phyloP scores from a whole-genome alignment of 179 eudicot species.

The Patellifolia procumbens region DNA sequence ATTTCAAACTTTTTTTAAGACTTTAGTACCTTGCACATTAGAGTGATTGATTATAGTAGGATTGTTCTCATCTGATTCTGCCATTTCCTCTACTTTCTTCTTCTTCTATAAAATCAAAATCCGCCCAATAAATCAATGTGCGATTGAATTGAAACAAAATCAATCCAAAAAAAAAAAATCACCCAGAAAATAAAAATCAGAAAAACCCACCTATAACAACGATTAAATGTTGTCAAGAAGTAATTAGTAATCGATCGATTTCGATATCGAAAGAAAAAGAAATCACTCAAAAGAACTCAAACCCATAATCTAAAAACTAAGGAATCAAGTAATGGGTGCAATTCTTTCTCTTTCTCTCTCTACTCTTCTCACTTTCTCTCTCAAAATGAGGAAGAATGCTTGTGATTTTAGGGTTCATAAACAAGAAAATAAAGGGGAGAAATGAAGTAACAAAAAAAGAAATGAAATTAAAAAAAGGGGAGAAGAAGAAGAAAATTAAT shows the following conservation, averaged over 20 bases:
- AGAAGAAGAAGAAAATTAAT: neutral
- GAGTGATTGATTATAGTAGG: slow-evolving; percentile 30
- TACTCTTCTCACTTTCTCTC: neutral
- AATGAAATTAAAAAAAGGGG: neutral
- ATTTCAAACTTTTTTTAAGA: neutral
- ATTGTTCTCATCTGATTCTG: slow-evolving; percentile 43
- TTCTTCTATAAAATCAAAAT: too few relatives aligned
- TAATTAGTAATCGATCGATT: slow-evolving; percentile 21
- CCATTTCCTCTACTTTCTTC: slow-evolving; percentile 25
- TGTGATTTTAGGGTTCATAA: slow-evolving; percentile 22
- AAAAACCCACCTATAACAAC: slow-evolving; percentile 23
- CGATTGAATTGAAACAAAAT: neutral
- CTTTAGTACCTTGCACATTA: slow-evolving; percentile 33
- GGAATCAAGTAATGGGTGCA: neutral
- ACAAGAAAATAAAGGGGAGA: neutral
- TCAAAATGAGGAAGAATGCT: slow-evolving; percentile 6
- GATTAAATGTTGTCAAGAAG: slow-evolving; percentile 12
- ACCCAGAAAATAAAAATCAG: neutral
- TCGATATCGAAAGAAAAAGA: slow-evolving; percentile 23
- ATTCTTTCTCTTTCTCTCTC: slow-evolving; percentile 23
- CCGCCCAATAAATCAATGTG: neutral
- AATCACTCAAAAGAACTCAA: slow-evolving; percentile 3
- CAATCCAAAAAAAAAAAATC: slow-evolving; percentile 10
- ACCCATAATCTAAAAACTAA: neutral
- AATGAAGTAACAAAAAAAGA: neutral